Evolutionary conservation across 306 rosid species (phyloP), one percentile per base, ranked within the genome.

Genomic region (Fagus crenata): DNA sequence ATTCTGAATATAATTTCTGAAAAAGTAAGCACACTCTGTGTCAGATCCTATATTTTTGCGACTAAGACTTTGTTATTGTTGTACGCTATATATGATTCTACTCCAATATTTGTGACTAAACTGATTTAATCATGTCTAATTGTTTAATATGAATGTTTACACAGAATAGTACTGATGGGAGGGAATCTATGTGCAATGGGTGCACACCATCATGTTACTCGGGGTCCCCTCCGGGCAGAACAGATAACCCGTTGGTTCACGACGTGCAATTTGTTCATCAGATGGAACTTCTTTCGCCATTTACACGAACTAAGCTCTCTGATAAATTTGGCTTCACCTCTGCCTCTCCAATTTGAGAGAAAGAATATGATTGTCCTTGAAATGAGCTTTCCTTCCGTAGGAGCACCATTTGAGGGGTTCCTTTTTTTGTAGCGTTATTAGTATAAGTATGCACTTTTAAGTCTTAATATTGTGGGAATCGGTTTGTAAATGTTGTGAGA

Each of bases 211-310:
- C 77, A 1, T 89, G 89, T 71, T 93, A 87, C 74, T 70, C 87
- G 9, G 97, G 92, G 6, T 90, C 97, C 33, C 98, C 98, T 0
- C 98, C 98, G 0, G 79, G 89, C 0, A 85, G 98, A 84, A 84
- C 97, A 59, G 89, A 82, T 72, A 91, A 93, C 5, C 98, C 97
- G 1, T 43, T 91, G 79, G 84, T 93, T 73, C 92, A 91, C 22
- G 90, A 93, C 53, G 89, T 91, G 58, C 84, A 87, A 12, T 93
- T 93, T 77, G 74, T 89, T 82, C 97, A 89, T 75, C 98, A 90
- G 67, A 77, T 89, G 85, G 90, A 93, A 53, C 85, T 84, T 87
- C 73, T 79, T 73, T 75, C 93, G 17, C 87, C 95, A 71, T 83
- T 87, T 54, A 67, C 92, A 58, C 72, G 82, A 71, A 69, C 90